These are phyloP conservation scores for Imleria badia DNA, from an alignment of 768 basidiomycete genomes.

Conservation along the genomic window DNA sequence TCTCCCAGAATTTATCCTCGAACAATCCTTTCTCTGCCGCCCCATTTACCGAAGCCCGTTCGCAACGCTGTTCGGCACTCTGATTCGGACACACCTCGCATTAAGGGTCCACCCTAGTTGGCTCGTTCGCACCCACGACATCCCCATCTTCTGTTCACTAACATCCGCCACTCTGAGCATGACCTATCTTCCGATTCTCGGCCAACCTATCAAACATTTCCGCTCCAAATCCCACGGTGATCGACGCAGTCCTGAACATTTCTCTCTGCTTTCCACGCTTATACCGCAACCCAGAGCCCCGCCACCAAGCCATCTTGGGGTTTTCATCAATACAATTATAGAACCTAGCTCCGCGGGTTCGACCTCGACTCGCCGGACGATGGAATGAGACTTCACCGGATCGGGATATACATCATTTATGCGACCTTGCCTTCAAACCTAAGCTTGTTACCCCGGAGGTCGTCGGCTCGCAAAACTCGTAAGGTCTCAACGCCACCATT, in stretches of 20 bases:
- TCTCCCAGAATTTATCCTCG: not conserved
- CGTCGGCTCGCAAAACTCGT: not conserved
- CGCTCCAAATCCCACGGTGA: not conserved
- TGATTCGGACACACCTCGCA: not conserved
- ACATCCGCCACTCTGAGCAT: not conserved
- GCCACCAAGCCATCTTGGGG: not conserved
- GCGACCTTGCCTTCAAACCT: constrained; percentile 6
- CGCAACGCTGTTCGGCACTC: not conserved
- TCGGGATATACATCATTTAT: not conserved
- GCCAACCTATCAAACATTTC: not conserved
- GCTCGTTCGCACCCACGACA: not conserved
- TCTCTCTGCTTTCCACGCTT: constrained; percentile 6
- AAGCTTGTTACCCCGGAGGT: constrained; percentile 1
- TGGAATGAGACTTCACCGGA: not conserved
- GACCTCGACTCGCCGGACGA: not conserved
- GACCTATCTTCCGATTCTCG: not conserved
- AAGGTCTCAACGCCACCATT: not conserved
- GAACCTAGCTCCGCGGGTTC: not conserved
- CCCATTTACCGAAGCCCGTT: not conserved
- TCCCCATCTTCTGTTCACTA: not conserved
- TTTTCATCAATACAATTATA: constrained; percentile 9
- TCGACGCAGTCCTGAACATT: not conserved
- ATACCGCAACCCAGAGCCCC: constrained; percentile 12
- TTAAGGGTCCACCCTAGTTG: not conserved
- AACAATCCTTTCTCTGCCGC: not conserved